Percentiles rank a stretch among this genome's conserved stretches.
Conservation (phyloP, 2,329 filamentous ascomycete species). For the Talaromyces sp. region DNA sequence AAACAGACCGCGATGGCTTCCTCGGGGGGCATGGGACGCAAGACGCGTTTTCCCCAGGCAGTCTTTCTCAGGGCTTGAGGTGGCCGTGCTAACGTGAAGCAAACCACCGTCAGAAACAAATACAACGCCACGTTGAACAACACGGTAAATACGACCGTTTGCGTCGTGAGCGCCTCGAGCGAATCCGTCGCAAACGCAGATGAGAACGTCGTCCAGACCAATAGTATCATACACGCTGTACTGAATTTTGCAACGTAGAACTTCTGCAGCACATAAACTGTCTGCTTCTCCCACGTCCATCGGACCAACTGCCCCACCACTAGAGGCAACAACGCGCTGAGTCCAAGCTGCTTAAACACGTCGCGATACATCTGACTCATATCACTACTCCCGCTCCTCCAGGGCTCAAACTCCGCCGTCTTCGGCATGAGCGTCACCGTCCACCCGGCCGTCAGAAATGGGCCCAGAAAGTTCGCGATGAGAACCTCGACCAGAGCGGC, state of each 20-base stretch:
- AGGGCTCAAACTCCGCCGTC: constrained; percentile 31
- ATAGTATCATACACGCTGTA: constrained; percentile 45
- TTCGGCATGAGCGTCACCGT: constrained; percentile 55
- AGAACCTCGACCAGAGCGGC: constrained; percentile 65
- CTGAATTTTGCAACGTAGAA: constrained; percentile 51
- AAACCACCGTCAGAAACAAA: constrained; percentile 57
- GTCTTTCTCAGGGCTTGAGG: constrained; percentile 25
- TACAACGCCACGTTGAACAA: constrained; percentile 66
- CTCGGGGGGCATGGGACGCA: constrained; percentile 48
- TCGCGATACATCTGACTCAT: constrained; percentile 61
- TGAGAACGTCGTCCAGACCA: constrained; percentile 49
- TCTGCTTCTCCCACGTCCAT: constrained; percentile 50
- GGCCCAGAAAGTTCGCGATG: constrained; percentile 65
- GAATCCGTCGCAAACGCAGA: constrained; percentile 59
- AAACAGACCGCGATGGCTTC: constrained; percentile 69
- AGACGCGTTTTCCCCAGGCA: constrained; percentile 24
- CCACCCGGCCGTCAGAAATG: constrained; percentile 63
- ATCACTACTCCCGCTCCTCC: constrained; percentile 47
- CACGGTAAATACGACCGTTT: constrained; percentile 63
- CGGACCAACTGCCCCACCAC: constrained; percentile 59
- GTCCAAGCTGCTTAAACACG: constrained; percentile 65
- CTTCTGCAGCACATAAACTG: constrained; percentile 44
- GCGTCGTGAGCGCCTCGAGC: constrained; percentile 54
- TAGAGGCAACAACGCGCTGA: constrained; percentile 64
- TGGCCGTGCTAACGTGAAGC: constrained; percentile 49